Evolutionary conservation across 2,329 filamentous ascomycete genomes (phyloP), one percentile per base, ranked within the genome.

Genomic region (Cordyceps javanica): DNA sequence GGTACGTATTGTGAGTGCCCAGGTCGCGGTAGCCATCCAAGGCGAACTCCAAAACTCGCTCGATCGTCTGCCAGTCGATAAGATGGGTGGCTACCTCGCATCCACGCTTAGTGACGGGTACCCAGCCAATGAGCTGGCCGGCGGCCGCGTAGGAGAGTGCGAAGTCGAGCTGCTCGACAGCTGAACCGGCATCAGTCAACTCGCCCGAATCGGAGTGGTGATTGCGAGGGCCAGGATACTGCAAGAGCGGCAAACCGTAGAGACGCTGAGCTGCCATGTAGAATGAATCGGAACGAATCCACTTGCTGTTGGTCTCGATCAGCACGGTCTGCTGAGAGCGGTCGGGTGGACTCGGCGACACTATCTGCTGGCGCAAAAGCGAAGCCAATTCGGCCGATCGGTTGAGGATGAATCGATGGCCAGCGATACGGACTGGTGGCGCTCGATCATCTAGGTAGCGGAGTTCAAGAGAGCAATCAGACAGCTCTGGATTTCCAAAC

Each of bases 71-170:
- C 85, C 85, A 89, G 60, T 75, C 77, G 42, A 89, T 65, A 5
- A 84, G 74, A 54, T 77, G 75, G 36, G 77, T 74, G 1, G 83
- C 84, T 60, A 87, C 77, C 49, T 83, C 79, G 26, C 87, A 72
- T 36, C 85, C 86, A 36, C 82, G 79, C 46, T 76, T 70, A 11
- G 80, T 73, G 26, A 89, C 77, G 25, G 77, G 76, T 2, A 73
- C 74, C 66, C 86, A 79, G 41, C 75, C 73, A 16, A 90, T 73
- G 39, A 83, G 72, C 51, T 81, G 75, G 0, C 85, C 87, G 5
- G 84, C 81, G 26, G 85, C 83, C 46, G 85, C 80, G 64, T 88
- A 88, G 25, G 83, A 82, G 21, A 90, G 70, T n/a, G 79, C 80
- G 60, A 82, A 81, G 32, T 77, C 72, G 59, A 83, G 77, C 21